Evolutionary conservation across 352 stramenopile species (phyloP).

Genomic region (Pythium scleroteichum): DNA sequence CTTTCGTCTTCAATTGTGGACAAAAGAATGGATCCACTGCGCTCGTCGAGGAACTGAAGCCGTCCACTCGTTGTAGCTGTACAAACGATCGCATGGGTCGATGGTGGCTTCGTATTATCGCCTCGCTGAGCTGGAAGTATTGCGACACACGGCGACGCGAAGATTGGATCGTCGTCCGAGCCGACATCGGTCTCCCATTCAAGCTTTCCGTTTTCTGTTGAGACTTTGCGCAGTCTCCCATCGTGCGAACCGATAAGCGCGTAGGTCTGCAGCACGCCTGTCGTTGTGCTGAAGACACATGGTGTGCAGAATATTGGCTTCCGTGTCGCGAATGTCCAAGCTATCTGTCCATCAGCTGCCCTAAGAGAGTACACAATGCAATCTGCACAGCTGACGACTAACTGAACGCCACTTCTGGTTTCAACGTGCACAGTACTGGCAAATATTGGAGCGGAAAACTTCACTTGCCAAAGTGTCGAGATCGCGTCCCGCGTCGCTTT

Average conservation of each 20-base stretch:
- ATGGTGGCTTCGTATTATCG: no score
- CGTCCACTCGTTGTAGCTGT: constrained; percentile 41
- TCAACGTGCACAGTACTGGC: constrained; percentile 30
- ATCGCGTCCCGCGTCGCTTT: background rate
- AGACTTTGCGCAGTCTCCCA: constrained; percentile 43
- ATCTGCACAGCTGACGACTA: constrained; percentile 55
- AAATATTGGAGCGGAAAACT: constrained; percentile 55
- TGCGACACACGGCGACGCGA: constrained; percentile 43
- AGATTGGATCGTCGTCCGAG: constrained; percentile 31
- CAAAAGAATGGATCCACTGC: constrained; percentile 33
- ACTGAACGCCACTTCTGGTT: constrained; percentile 14
- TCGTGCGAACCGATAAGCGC: constrained; percentile 60
- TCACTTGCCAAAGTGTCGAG: constrained; percentile 1
- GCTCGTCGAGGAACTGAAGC: constrained; percentile 46
- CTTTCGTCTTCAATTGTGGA: background rate
- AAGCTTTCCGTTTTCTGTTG: constrained; percentile 30
- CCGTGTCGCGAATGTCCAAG: constrained; percentile 39
- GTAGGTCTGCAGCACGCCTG: background rate
- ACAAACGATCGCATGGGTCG: constrained; percentile 27
- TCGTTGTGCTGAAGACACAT: constrained; percentile 31
- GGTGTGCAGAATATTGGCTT: constrained; percentile 68
- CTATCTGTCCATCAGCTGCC: constrained; percentile 23
- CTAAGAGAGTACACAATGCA: constrained; percentile 43
- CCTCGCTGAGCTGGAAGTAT: background rate
- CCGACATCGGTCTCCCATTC: constrained; percentile 34